Percentiles rank a stretch among this genome's conserved stretches.
Evolutionary conservation across 306 rosid species (phyloP).

Genomic region (barrel medic (Medicago truncatula)): DNA sequence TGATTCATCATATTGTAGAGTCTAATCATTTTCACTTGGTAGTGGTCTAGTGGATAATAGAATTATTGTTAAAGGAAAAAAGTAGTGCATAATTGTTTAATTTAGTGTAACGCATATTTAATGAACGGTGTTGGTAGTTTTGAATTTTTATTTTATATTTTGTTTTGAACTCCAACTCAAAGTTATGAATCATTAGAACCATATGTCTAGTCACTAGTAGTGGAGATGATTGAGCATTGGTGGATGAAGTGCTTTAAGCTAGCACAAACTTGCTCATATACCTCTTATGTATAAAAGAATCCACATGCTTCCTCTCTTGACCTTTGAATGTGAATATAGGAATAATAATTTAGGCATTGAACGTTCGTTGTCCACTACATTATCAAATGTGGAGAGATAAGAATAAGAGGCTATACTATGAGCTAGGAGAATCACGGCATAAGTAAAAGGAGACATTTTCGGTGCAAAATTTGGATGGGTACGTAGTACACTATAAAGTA

Average conservation of each 20-base stretch:
- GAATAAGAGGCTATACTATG: slow-evolving; percentile 31
- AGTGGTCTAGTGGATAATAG: too few species aligned
- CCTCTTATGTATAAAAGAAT: slow-evolving; percentile 6
- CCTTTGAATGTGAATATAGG: slow-evolving; percentile 44
- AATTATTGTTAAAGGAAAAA: not conserved
- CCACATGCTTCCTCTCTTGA: slow-evolving; percentile 38
- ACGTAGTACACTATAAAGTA: too few species aligned
- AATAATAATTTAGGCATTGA: slow-evolving; percentile 39
- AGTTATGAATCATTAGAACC: slow-evolving; percentile 8
- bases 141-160: not conserved
- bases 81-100: not conserved
- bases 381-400: slow-evolving; percentile 30
- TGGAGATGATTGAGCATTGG: slow-evolving; percentile 32
- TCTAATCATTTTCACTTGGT: too few species aligned
- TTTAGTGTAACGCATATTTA: not conserved
- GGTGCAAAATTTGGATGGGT: slow-evolving; percentile 10
- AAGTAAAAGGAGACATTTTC: slow-evolving; percentile 39
- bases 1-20: too few species aligned
- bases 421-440: slow-evolving; percentile 43
- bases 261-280: not conserved
- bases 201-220: slow-evolving; percentile 21
- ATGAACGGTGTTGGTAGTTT: slow-evolving; percentile 3
- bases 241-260: slow-evolving; percentile 23
- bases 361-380: slow-evolving; percentile 44
- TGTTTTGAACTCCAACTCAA: not conserved